Evolutionary conservation across 2,329 filamentous ascomycete species (phyloP).

Genomic region (Macroventuria anomochaeta): DNA sequence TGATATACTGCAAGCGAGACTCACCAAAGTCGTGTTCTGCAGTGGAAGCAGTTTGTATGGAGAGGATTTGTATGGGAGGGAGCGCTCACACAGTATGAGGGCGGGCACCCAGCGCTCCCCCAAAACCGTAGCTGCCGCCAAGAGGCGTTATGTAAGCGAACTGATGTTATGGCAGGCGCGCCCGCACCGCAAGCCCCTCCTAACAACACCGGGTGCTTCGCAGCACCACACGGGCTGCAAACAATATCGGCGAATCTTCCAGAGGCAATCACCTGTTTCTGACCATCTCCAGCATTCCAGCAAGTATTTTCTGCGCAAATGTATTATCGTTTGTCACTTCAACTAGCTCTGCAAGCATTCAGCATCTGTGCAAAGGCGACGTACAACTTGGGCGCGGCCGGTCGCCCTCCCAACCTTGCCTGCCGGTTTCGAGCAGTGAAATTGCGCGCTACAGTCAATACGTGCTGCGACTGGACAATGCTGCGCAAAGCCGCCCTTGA

Average conservation of each 20-base stretch:
- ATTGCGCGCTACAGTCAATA: constrained; percentile 14
- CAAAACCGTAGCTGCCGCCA: constrained; percentile 7
- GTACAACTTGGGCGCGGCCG: constrained; percentile 5
- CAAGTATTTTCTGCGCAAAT: neutral
- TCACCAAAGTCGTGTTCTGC: constrained; percentile 41
- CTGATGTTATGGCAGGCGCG: constrained; percentile 20
- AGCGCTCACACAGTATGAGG: constrained; percentile 19
- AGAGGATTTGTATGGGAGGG: constrained; percentile 32
- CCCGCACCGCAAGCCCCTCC: constrained; percentile 17
- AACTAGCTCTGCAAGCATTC: neutral
- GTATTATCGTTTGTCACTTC: neutral
- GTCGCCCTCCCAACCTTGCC: constrained; percentile 15
- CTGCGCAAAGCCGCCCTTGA: constrained; percentile 18
- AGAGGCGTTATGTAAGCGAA: constrained; percentile 12
- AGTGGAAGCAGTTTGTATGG: constrained; percentile 27
- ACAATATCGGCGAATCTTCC: constrained; percentile 11
- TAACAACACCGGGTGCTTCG: constrained; percentile 21
- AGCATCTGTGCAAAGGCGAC: constrained; percentile 9
- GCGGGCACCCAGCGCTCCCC: neutral
- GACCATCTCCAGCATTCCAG: neutral
- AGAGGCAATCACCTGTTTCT: constrained; percentile 1
- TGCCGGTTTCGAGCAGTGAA: constrained; percentile 12
- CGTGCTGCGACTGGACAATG: constrained; percentile 16
- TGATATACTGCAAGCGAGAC: constrained; percentile 39
- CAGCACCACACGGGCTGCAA: constrained; percentile 23